phyloP scores from a whole-genome alignment of 2,329 filamentous ascomycete genomes.

The Aspergillus persii region DNA sequence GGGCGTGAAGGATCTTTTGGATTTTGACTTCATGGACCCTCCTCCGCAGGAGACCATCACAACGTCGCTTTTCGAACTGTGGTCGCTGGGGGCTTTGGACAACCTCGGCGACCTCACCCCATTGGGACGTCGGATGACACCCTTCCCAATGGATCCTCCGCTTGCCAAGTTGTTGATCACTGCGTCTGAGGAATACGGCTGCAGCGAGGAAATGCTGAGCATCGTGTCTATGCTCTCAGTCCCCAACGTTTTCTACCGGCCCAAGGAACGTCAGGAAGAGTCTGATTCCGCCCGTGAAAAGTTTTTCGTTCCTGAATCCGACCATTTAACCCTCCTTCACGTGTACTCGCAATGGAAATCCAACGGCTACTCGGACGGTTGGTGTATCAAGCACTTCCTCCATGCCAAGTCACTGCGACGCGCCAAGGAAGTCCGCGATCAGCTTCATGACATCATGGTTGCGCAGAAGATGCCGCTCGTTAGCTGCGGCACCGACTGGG shows the following conservation, averaged over 20 bases:
- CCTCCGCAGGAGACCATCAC: conserved; percentile 97
- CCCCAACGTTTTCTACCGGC: conserved; percentile 93
- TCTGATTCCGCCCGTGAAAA: conserved; percentile 94
- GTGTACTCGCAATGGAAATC: conserved; percentile 95
- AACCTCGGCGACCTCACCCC: conserved; percentile 89
- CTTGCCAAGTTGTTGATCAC: conserved; percentile 93
- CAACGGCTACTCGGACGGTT: conserved; percentile 84
- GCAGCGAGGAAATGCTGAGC: conserved; percentile 95
- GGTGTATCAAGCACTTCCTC: conserved; percentile 91
- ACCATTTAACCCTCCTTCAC: conserved; percentile 91
- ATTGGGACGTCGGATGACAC: conserved; percentile 89
- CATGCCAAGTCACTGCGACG: conserved; percentile 91
- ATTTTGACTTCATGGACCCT: conserved; percentile 99
- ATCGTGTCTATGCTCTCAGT: conserved; percentile 98
- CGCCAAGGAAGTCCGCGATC: conserved; percentile 90
- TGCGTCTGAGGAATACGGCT: conserved; percentile 81
- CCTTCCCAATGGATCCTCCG: conserved; percentile 96
- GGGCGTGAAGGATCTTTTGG: conserved; percentile 87
- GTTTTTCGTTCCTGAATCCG: conserved; percentile 97
- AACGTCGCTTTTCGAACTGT: conserved; percentile 94
- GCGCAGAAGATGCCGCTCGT: conserved; percentile 85
- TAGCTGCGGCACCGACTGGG: conserved; percentile 95
- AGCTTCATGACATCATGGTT: conserved; percentile 89
- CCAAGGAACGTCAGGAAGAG: conserved; percentile 94
- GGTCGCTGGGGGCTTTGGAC: conserved; percentile 89